Evolutionary conservation across 208 protist species (phyloP), one percentile per base, ranked within the genome.

Genomic region (Trypanosoma congolense): DNA sequence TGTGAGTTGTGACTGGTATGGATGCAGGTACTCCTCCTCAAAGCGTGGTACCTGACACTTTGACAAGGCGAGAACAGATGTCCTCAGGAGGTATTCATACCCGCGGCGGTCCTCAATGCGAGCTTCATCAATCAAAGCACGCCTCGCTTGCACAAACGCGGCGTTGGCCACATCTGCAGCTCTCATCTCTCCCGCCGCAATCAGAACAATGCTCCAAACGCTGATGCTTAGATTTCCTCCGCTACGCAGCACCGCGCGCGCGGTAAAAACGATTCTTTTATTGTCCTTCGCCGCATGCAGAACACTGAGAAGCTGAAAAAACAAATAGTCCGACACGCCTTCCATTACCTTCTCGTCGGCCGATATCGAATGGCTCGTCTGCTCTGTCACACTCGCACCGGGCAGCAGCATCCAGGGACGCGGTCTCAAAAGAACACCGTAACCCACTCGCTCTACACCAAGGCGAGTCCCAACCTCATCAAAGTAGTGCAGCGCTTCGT

Each of bases 1-100:
- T 35, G 79, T 21, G 3, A 63, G 61, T 14, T 36, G 21, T 22
- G 81, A 62, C 19, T 56, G 53, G n/a, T 63, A 57, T 0, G 84
- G 80, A 14, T 40, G 52, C 4, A 92, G 53, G 54, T 87, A 88
- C 12, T 72, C 56, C 38, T 66, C 56, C 54, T 87, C 74, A 58
- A 75, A 92, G 30, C 73, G 33, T 3, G 63, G 54, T n/a, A 88
- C 24, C 52, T 87, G 80, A 38, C 80, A 87, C 58, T 80, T 83
- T 19, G 84, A 83, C 22, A 92, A 72, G 0, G 80, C 70, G 49
- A 65, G 72, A 48, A 92, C 63, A 6, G 80, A 44, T 12, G 80
- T 92, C 40, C 88, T 80, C 22, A 92, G 71, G 22, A 92, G 64
- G 54, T 92, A 92, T 63, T 84, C 75, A 47, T 64, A 71, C n/a